Evolutionary conservation across 2,329 filamentous ascomycete species (phyloP).

Genomic region (Aspergillus intermedius): DNA sequence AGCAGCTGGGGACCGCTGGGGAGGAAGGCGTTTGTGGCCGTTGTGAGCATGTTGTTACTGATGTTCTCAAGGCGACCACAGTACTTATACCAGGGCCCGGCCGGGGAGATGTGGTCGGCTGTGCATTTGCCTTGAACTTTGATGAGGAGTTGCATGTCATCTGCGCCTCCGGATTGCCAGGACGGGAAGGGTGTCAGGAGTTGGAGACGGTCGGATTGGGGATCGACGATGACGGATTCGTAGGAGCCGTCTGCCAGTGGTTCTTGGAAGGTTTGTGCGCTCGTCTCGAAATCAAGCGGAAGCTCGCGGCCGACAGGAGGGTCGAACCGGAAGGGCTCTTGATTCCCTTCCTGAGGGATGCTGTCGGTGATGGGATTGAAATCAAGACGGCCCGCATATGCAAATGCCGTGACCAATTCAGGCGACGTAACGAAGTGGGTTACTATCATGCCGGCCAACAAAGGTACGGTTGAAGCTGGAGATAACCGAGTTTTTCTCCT

Average conservation of each 20-base stretch:
- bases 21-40: conserved; percentile 70
- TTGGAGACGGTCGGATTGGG: conserved; percentile 13
- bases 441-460: conserved; percentile 89
- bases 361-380: conserved; percentile 11
- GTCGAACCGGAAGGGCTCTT: conserved; percentile 69
- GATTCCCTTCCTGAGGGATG: background rate
- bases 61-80: conserved; percentile 98
- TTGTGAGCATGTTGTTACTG: conserved; percentile 98
- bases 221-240: conserved; percentile 6
- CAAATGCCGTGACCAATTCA: conserved; percentile 75
- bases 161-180: conserved; percentile 54
- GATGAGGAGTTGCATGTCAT: conserved; percentile 78
- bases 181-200: conserved; percentile 10
- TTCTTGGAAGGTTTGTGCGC: conserved; percentile 59
- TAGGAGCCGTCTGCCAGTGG: conserved; percentile 6
- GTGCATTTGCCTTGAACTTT: conserved; percentile 92
- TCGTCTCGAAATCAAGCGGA: conserved; percentile 70
- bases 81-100: conserved; percentile 95
- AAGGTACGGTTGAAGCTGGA: conserved; percentile 99
- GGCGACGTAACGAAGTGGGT: conserved; percentile 84
- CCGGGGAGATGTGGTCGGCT: conserved; percentile 80
- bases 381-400: conserved; percentile 57
- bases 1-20: conserved; percentile 19
- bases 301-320: conserved; percentile 72
- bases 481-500: conserved; percentile 89